phyloP scores from a whole-genome alignment of 2,329 filamentous ascomycete species.

The Phaeosphaeriaceae sp. region DNA sequence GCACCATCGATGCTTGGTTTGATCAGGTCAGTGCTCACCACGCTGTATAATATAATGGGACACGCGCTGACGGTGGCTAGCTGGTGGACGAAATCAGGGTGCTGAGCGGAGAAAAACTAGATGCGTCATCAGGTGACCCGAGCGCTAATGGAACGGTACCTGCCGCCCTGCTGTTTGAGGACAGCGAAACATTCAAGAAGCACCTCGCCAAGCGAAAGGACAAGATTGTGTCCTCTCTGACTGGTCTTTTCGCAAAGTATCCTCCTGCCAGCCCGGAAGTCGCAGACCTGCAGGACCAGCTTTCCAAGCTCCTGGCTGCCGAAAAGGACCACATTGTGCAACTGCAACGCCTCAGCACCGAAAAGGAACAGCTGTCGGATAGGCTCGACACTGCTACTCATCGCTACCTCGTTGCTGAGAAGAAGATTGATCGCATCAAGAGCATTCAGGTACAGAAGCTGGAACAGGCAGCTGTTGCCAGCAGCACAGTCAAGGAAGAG shows the following conservation, averaged over 20 bases:
- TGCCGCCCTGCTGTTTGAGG: conserved; percentile 62
- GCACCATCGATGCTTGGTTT: conserved; percentile 92
- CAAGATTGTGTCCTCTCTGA: conserved; percentile 76
- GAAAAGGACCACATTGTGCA: conserved; percentile 84
- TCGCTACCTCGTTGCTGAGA: conserved; percentile 93
- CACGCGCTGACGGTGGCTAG: conserved; percentile 42
- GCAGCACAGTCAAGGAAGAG: conserved; percentile 38
- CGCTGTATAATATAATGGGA: conserved; percentile 10
- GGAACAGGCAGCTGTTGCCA: conserved; percentile 75
- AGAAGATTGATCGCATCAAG: conserved; percentile 87
- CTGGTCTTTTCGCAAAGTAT: conserved; percentile 66
- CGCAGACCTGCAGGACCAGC: conserved; percentile 73
- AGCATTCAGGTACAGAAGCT: conserved; percentile 90
- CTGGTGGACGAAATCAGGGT: conserved; percentile 58
- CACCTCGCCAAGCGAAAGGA: conserved; percentile 80
- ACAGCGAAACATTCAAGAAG: conserved; percentile 71
- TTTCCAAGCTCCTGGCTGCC: conserved; percentile 76
- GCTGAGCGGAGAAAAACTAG: conserved; percentile 47
- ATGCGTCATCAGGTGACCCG: conserved; percentile 26
- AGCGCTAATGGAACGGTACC: conserved; percentile 52
- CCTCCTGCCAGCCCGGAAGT: conserved; percentile 69
- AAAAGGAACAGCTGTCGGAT: conserved; percentile 85
- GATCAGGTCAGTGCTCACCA: conserved; percentile 72
- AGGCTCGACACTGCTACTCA: conserved; percentile 87
- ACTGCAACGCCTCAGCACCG: conserved; percentile 74